phyloP scores from a whole-genome alignment of 176 grass and related monocot species.

The Guadua angustifolia region DNA sequence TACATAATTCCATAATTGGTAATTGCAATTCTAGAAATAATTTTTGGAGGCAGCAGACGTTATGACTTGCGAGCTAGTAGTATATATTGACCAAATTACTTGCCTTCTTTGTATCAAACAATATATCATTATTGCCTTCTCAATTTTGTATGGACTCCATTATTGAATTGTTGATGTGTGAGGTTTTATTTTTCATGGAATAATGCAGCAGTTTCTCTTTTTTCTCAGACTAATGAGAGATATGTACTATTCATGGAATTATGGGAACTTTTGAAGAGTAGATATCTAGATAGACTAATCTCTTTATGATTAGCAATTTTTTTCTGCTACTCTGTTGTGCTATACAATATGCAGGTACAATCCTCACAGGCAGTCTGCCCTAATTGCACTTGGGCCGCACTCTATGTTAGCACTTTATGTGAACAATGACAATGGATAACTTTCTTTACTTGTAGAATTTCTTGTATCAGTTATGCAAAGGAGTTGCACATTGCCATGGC shows the following conservation, averaged over 20 bases:
- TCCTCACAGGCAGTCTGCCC: too few species aligned
- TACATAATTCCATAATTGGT: too few species aligned
- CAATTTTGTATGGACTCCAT: neutral
- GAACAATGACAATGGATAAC: neutral
- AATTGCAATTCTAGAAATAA: neutral
- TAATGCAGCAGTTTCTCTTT: neutral
- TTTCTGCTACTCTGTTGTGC: too few species aligned
- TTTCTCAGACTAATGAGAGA: too few species aligned
- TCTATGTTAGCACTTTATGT: neutral
- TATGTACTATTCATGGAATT: too few species aligned
- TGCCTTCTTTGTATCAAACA: neutral
- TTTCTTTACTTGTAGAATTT: constrained; percentile 62
- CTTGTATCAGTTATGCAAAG: constrained; percentile 90
- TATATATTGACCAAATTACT: neutral
- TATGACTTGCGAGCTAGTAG: neutral
- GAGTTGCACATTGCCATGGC: constrained; percentile 86
- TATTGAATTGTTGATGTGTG: neutral
- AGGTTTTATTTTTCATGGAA: neutral
- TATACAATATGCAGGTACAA: too few species aligned
- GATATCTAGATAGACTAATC: too few species aligned
- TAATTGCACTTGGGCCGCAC: neutral
- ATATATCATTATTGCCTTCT: neutral
- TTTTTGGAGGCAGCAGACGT: neutral
- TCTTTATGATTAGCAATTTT: too few species aligned
- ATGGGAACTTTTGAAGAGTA: neutral